These are phyloP conservation scores for Prunus salicina DNA, from an alignment of 306 rosid species.

Conservation along the genomic window DNA sequence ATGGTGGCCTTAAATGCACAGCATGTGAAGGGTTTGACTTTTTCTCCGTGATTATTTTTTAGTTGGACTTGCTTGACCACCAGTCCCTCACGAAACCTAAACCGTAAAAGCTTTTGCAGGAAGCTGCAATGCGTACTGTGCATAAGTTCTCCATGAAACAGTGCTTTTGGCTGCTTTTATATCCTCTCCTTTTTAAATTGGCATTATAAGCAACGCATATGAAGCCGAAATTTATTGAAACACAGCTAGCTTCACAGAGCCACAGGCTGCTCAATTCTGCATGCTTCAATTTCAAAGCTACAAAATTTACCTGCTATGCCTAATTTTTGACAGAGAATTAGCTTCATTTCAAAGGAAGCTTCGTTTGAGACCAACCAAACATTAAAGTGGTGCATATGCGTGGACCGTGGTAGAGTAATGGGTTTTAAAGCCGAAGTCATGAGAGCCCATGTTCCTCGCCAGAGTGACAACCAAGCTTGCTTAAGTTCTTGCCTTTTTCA, in stretches of 20 bases:
- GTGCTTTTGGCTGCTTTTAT: not conserved
- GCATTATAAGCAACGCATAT: not conserved
- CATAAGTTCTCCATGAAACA: not conserved
- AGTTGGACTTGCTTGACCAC: slow-evolving; percentile 1
- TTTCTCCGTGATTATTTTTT: not conserved
- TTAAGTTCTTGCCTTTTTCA: not conserved
- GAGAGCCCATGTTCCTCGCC: slow-evolving; percentile 15
- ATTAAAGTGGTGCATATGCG: not conserved
- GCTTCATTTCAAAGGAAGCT: not conserved
- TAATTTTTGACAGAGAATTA: not conserved
- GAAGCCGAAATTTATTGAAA: not conserved
- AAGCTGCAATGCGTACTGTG: not conserved
- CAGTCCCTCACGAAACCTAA: not conserved
- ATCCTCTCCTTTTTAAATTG: not conserved
- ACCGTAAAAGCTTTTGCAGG: not conserved
- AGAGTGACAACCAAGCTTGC: slow-evolving; percentile 9
- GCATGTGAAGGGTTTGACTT: slow-evolving; percentile 20
- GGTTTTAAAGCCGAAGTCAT: slow-evolving; percentile 5
- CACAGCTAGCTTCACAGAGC: not conserved
- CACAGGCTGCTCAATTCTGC: not conserved
- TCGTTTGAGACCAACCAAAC: not conserved
- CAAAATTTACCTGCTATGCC: not conserved
- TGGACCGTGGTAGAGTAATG: slow-evolving; percentile 10
- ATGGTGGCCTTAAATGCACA: slow-evolving; percentile 9
- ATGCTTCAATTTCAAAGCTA: not conserved